Conservation (phyloP, 2,329 filamentous ascomycete genomes). For the Epichloe brachyelytri region DNA sequence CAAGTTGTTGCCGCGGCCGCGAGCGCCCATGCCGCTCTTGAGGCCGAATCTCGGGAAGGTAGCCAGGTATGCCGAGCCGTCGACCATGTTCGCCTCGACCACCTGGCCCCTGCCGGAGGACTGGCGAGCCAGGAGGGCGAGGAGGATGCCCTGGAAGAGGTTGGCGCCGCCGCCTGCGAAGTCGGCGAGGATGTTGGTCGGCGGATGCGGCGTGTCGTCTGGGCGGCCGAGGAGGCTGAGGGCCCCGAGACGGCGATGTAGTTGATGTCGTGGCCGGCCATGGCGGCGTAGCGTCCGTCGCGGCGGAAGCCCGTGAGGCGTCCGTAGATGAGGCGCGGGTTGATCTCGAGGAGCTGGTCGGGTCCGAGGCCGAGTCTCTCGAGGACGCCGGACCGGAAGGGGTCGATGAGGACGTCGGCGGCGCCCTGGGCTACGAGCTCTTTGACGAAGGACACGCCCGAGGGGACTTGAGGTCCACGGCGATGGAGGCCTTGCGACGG, state of each 20-base stretch:
- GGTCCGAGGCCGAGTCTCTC: slow-evolving; percentile 74
- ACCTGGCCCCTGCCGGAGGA: slow-evolving; percentile 64
- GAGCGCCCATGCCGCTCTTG: slow-evolving; percentile 49
- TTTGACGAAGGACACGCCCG: slow-evolving; percentile 53
- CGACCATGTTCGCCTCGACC: slow-evolving; percentile 95
- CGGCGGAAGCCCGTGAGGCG: slow-evolving; percentile 84
- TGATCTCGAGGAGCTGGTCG: slow-evolving; percentile 48
- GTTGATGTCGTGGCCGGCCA: slow-evolving; percentile 95
- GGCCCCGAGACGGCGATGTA: slow-evolving; percentile 84
- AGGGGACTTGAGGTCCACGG: slow-evolving; percentile 62
- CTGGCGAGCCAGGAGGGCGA: slow-evolving; percentile 59
- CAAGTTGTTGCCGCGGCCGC: slow-evolving; percentile 58
- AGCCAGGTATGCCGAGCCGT: slow-evolving; percentile 68
- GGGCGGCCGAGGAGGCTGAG: slow-evolving; percentile 62
- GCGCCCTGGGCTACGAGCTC: slow-evolving; percentile 55
- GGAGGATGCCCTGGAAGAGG: slow-evolving; percentile 68
- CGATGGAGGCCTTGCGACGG: slow-evolving; percentile 68
- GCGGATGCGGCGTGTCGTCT: slow-evolving; percentile 60
- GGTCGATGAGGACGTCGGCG: slow-evolving; percentile 85
- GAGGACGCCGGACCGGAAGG: slow-evolving; percentile 81
- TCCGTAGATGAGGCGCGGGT: slow-evolving; percentile 66
- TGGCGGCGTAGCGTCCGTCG: slow-evolving; percentile 70
- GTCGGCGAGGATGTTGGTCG: slow-evolving; percentile 75
- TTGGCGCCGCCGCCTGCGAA: slow-evolving; percentile 82
- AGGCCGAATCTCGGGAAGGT: slow-evolving; percentile 60